Percentiles rank a stretch among this genome's conserved stretches.
Conservation (phyloP, 495 filamentous ascomycete species). For the Lasiosphaeria hispida region DNA sequence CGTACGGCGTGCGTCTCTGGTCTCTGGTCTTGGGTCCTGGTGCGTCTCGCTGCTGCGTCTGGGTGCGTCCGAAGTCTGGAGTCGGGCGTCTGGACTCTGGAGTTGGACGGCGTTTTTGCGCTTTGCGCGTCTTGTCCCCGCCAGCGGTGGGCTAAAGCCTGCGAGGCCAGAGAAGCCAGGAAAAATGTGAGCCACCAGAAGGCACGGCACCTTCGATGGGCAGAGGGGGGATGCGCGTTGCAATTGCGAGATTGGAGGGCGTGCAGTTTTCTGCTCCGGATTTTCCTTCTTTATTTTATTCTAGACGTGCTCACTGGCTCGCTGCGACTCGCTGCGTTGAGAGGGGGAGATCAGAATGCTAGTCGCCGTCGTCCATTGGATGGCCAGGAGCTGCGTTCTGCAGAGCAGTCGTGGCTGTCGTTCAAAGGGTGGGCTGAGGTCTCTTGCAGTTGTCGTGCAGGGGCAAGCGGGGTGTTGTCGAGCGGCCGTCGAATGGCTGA, state of each 20-base stretch:
- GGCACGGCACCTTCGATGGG: neutral
- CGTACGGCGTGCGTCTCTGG: neutral
- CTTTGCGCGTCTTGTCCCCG: neutral
- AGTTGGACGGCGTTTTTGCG: too few species aligned
- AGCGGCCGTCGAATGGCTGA: neutral
- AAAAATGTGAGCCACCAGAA: too few species aligned
- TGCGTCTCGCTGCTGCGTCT: neutral
- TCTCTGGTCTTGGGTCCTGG: neutral
- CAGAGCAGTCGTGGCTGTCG: constrained; percentile 40
- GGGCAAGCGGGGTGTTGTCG: neutral
- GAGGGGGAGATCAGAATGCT: constrained; percentile 8
- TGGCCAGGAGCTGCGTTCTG: constrained; percentile 28
- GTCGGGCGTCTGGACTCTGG: too few species aligned
- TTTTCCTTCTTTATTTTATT: constrained; percentile 21
- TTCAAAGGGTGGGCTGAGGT: constrained; percentile 28
- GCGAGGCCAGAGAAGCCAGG: neutral
- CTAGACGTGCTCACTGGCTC: constrained; percentile 19
- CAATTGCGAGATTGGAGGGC: constrained; percentile 29
- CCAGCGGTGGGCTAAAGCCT: neutral
- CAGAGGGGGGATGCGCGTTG: constrained; percentile 6
- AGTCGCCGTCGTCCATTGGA: constrained; percentile 29
- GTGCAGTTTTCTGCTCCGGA: constrained; percentile 17
- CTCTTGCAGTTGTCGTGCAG: constrained; percentile 19
- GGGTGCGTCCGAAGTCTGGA: too few species aligned
- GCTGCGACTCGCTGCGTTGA: constrained; percentile 13